Conservation (phyloP, 2,329 filamentous ascomycete genomes). For the Phyllosticta paracitricarpa region DNA sequence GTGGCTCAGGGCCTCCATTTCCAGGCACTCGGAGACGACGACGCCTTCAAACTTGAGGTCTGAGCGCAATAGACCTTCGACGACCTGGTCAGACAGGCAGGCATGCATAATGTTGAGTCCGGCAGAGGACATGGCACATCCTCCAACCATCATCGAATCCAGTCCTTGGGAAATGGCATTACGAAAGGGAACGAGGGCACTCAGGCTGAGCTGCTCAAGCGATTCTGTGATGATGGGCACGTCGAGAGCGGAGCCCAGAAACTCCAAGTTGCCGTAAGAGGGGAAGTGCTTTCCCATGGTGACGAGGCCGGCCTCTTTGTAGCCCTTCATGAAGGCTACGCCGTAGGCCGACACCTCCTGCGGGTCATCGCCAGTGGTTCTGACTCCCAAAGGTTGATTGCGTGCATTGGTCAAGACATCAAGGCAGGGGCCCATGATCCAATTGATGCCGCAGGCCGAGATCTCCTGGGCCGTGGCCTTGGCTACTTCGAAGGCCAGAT, state of each 20-base stretch:
- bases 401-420: slow-evolving; percentile 90
- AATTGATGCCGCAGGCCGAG: slow-evolving; percentile 85
- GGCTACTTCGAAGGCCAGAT: slow-evolving; percentile 80
- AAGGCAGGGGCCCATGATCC: slow-evolving; percentile 86
- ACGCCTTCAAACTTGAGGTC: slow-evolving; percentile 87
- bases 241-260: slow-evolving; percentile 80
- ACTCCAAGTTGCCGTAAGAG: slow-evolving; percentile 90
- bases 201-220: slow-evolving; percentile 83
- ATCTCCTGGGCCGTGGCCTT: slow-evolving; percentile 91
- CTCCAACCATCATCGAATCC: slow-evolving; percentile 92
- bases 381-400: slow-evolving; percentile 81
- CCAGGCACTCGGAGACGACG: slow-evolving; percentile 87
- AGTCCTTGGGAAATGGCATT: slow-evolving; percentile 80
- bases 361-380: slow-evolving; percentile 84
- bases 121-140: slow-evolving; percentile 82
- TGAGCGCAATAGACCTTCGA: slow-evolving; percentile 78
- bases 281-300: slow-evolving; percentile 96
- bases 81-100: slow-evolving; percentile 84
- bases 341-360: slow-evolving; percentile 91
- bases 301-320: slow-evolving; percentile 78
- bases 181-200: slow-evolving; percentile 80
- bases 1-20: slow-evolving; percentile 92
- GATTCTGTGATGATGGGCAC: slow-evolving; percentile 95
- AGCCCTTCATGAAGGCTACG: slow-evolving; percentile 82
- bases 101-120: slow-evolving; percentile 94